These are phyloP conservation scores for Aspergillus taichungensis DNA, from an alignment of 495 filamentous ascomycete genomes.

Conservation along the genomic window DNA sequence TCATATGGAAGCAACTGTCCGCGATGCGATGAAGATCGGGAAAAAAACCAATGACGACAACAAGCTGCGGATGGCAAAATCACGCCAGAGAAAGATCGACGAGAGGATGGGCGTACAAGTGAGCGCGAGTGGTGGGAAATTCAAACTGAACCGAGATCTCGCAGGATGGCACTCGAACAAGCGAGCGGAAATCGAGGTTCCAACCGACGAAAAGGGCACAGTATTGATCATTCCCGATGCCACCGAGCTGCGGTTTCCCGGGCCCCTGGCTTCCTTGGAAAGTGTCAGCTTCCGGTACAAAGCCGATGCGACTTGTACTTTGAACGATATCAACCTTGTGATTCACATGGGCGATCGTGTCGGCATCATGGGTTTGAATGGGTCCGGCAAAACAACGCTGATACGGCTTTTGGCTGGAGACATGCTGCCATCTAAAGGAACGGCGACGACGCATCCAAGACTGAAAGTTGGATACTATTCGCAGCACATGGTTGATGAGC, in stretches of 20 bases:
- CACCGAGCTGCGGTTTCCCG: conserved; percentile 63
- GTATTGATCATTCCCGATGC: conserved; percentile 52
- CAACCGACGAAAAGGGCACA: conserved; percentile 52
- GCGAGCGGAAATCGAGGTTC: conserved; percentile 63
- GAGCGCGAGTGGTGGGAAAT: conserved; percentile 56
- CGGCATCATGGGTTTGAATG: conserved; percentile 66
- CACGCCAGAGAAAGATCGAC: conserved; percentile 71
- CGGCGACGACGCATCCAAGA: conserved; percentile 52
- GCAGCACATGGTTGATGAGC: conserved; percentile 64
- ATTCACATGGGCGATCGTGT: conserved; percentile 62
- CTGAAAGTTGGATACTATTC: conserved; percentile 63
- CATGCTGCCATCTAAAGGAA: conserved; percentile 39
- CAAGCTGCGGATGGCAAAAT: conserved; percentile 68
- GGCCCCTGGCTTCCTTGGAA: conserved; percentile 60
- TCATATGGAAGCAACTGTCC: conserved; percentile 68
- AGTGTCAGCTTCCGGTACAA: conserved; percentile 52
- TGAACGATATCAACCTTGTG: conserved; percentile 54
- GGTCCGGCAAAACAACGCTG: conserved; percentile 65
- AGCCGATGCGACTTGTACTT: conserved; percentile 23
- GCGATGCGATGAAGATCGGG: conserved; percentile 57
- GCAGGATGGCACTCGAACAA: conserved; percentile 52
- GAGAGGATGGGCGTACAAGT: conserved; percentile 69
- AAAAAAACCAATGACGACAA: conserved; percentile 69
- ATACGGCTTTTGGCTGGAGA: conserved; percentile 45
- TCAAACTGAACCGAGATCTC: conserved; percentile 71